Evolutionary conservation across 495 filamentous ascomycete species (phyloP).

Genomic region (Penicillium canariense): DNA sequence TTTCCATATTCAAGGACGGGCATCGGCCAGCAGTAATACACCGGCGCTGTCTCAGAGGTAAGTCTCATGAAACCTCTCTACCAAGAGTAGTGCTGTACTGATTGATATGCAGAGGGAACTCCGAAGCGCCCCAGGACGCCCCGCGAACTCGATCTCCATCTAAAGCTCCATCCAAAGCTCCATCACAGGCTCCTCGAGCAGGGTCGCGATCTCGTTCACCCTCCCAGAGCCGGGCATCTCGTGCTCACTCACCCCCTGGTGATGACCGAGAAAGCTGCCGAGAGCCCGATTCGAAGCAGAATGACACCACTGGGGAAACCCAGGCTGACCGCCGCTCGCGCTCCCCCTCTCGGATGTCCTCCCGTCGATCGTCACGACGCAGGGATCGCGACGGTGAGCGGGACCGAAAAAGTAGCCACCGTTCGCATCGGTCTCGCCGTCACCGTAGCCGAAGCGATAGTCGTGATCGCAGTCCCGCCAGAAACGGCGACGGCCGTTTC

Average conservation of each 20-base stretch:
- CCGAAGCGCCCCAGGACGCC: conserved; percentile 24
- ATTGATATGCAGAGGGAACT: conserved; percentile 18
- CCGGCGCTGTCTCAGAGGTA: conserved; percentile 38
- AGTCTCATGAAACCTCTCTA: conserved; percentile 15
- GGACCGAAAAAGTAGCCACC: conserved; percentile 42
- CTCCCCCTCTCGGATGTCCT: conserved; percentile 52
- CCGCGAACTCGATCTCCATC: conserved; percentile 30
- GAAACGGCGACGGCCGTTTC: conserved; percentile 28
- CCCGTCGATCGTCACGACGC: conserved; percentile 50
- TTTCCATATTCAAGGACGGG: conserved; percentile 31
- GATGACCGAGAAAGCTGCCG: conserved; percentile 47
- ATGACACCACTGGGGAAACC: conserved; percentile 2
- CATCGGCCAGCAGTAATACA: conserved; percentile 25
- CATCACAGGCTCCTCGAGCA: conserved; percentile 31
- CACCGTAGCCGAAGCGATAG: conserved; percentile 49
- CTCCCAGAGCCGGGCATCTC: conserved; percentile 52
- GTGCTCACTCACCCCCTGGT: conserved; percentile 55
- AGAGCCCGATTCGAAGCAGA: conserved; percentile 36
- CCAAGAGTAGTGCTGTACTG: neutral
- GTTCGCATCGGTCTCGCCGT: conserved; percentile 46
- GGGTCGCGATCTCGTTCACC: conserved; percentile 43
- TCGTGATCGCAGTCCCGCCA: conserved; percentile 26
- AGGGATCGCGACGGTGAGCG: conserved; percentile 44
- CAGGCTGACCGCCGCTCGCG: conserved; percentile 38
- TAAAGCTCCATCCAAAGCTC: conserved; percentile 37